These are phyloP conservation scores for Terfezia claveryi DNA, from an alignment of 495 filamentous ascomycete genomes.

Conservation along the genomic window DNA sequence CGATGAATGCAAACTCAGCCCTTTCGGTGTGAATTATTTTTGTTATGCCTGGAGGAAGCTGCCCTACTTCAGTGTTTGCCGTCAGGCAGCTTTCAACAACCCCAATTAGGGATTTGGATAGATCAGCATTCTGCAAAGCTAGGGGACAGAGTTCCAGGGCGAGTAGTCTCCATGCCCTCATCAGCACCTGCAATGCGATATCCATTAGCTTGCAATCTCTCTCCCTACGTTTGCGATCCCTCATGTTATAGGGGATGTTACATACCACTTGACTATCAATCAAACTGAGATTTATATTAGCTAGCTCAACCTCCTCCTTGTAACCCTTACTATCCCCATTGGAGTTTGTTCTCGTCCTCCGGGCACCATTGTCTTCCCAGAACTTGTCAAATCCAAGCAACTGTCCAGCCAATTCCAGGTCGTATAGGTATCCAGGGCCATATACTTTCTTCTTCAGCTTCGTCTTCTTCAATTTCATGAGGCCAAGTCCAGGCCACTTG, in stretches of 20 bases:
- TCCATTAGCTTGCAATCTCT: slow-evolving; percentile 16
- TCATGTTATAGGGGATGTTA: slow-evolving; percentile 5
- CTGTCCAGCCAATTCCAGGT: slow-evolving; percentile 45
- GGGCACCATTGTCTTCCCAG: slow-evolving; percentile 40
- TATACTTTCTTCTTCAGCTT: slow-evolving; percentile 35
- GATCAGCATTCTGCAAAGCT: slow-evolving; percentile 27
- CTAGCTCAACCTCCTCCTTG: slow-evolving; percentile 52
- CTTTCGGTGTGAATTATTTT: slow-evolving; percentile 14
- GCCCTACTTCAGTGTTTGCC: slow-evolving; percentile 13
- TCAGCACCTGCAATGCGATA: slow-evolving; percentile 33
- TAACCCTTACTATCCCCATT: slow-evolving; percentile 30
- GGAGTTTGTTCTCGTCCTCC: background rate
- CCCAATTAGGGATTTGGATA: slow-evolving; percentile 20
- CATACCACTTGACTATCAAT: slow-evolving; percentile 80
- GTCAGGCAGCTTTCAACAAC: slow-evolving; percentile 14
- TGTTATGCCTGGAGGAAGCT: slow-evolving; percentile 15
- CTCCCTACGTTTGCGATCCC: background rate
- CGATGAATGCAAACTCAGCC: slow-evolving; percentile 19
- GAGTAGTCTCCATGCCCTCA: slow-evolving; percentile 76
- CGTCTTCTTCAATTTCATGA: slow-evolving; percentile 59
- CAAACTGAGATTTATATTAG: slow-evolving; percentile 73
- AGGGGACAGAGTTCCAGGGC: slow-evolving; percentile 60
- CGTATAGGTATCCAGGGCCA: slow-evolving; percentile 62
- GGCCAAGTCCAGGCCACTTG: slow-evolving; percentile 44
- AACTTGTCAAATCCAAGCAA: slow-evolving; percentile 53